Percentiles rank a stretch among this genome's conserved stretches.
Evolutionary conservation across 2,329 filamentous ascomycete genomes (phyloP).

Genomic region (Pleoardoris graminearum): DNA sequence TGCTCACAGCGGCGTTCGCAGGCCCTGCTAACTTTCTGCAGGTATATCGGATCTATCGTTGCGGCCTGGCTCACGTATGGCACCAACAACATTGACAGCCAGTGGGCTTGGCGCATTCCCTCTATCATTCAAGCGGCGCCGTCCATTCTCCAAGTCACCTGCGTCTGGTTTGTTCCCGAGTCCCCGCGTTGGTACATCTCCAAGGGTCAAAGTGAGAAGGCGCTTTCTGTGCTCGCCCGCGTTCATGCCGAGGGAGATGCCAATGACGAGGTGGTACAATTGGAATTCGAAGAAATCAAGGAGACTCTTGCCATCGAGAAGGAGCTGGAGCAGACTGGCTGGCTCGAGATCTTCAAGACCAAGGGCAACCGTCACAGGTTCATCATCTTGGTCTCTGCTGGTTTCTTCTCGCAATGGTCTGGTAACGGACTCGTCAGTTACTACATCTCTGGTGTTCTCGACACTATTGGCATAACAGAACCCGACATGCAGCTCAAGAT

Average conservation of each 20-base stretch:
- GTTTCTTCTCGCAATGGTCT: slow-evolving; percentile 60
- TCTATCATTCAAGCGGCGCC: slow-evolving; percentile 56
- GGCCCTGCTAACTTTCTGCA: slow-evolving; percentile 36
- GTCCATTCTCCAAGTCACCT: slow-evolving; percentile 47
- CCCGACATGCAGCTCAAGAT: slow-evolving; percentile 44
- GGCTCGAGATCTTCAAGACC: slow-evolving; percentile 53
- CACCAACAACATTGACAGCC: slow-evolving; percentile 40
- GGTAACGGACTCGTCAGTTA: slow-evolving; percentile 44
- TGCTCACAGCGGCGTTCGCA: slow-evolving; percentile 40
- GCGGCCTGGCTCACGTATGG: slow-evolving; percentile 54
- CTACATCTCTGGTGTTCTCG: slow-evolving; percentile 42
- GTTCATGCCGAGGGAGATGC: slow-evolving; percentile 64
- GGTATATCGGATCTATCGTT: slow-evolving; percentile 61
- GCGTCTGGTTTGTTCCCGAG: slow-evolving; percentile 55
- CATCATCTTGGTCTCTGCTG: slow-evolving; percentile 57
- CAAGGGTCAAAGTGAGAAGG: slow-evolving; percentile 63
- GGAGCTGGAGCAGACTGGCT: slow-evolving; percentile 50
- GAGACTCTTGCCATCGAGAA: slow-evolving; percentile 53
- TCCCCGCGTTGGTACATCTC: slow-evolving; percentile 65
- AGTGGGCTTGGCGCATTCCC: slow-evolving; percentile 58
- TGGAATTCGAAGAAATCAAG: slow-evolving; percentile 57
- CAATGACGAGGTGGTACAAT: slow-evolving; percentile 42
- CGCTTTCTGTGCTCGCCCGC: slow-evolving; percentile 60
- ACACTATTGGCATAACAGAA: slow-evolving; percentile 42
- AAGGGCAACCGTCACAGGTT: slow-evolving; percentile 58